Evolutionary conservation across 495 filamentous ascomycete genomes (phyloP).

Genomic region (Aspergillus taichungensis): DNA sequence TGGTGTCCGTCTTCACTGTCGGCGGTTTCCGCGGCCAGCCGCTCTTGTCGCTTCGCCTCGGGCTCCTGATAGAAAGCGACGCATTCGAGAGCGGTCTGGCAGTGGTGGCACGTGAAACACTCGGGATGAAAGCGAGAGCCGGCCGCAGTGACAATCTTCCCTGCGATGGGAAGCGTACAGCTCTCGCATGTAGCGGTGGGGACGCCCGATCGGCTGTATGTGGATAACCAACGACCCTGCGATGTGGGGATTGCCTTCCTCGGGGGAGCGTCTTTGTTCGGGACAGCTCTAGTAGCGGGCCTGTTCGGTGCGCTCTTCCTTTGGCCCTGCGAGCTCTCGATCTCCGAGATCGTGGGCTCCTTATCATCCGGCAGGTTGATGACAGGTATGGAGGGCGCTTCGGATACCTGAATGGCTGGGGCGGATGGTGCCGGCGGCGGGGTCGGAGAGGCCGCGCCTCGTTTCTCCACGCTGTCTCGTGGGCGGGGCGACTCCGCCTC

Average conservation of each 20-base stretch:
- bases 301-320: neutral
- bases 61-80: conserved; percentile 96
- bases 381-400: conserved; percentile 47
- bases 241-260: conserved; percentile 18
- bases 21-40: conserved; percentile 51
- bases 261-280: conserved; percentile 7
- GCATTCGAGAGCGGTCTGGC: conserved; percentile 79
- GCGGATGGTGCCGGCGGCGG: conserved; percentile 28
- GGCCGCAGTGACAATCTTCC: conserved; percentile 79
- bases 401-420: conserved; percentile 48
- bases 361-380: conserved; percentile 53
- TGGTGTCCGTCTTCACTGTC: conserved; percentile 50
- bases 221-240: conserved; percentile 29
- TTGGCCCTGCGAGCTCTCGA: conserved; percentile 5
- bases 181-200: conserved; percentile 73
- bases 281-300: no score
- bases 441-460: conserved; percentile 17
- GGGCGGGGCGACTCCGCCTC: conserved; percentile 17
- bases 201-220: conserved; percentile 46
- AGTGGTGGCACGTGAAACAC: conserved; percentile 87
- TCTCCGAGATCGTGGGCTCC: conserved; percentile 33
- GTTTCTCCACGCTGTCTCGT: conserved; percentile 4
- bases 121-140: conserved; percentile 81
- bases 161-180: conserved; percentile 76
- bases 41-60: conserved; percentile 53